Evolutionary conservation across 1,284 basidiomycete species (phyloP), one percentile per base, ranked within the genome.

Genomic region (Apiotrichum veenhuisii): DNA sequence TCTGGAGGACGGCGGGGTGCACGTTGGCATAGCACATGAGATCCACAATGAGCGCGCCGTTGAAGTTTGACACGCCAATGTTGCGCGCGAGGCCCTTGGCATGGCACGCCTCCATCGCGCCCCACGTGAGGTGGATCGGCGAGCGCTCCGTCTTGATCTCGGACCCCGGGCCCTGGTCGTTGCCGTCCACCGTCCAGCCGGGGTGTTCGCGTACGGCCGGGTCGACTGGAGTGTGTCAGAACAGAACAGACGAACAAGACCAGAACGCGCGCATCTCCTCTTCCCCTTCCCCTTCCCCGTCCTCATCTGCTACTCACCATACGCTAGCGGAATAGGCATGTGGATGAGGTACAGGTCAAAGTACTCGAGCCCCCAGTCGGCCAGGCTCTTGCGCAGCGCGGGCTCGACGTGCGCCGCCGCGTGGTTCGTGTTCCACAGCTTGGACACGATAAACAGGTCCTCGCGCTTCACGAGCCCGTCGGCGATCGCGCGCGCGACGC

Each of bases 21-120:
- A 85, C 83, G 62, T 84, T 82, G 50, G 87, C 87, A 68, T 88
- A 89, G 59, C 83, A 83, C 47, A 86, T 74, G 40, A 58, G 46
- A n/a, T 58, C 56, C 40, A 58, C 17, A 36, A 58, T 34, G 34
- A 58, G 45, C 22, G 51, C 56, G 20, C 46, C 79, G 17, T 79
- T 81, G 73, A 87, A 92, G 78, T 94, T 94, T 50, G 87, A 89
- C 12, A 95, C 88, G 1, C 91, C 91, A 57, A 94, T 89, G 44
- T 84, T 85, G 73, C 82, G 87, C 33, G 87, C 79, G 45, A 90
- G 75, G 1, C 88, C 87, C 46, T 83, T 83, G 45, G 76, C 76
- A 72, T 87, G 81, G 50, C 86, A 74, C 34, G 80, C 82, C 69
- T 91, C 88, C 81, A 92, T 82, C 15, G 81, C 80, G 60, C 82